Evolutionary conservation across 1,284 basidiomycete genomes (phyloP), one percentile per base, ranked within the genome.

Genomic region (Pisolithus thermaeus): DNA sequence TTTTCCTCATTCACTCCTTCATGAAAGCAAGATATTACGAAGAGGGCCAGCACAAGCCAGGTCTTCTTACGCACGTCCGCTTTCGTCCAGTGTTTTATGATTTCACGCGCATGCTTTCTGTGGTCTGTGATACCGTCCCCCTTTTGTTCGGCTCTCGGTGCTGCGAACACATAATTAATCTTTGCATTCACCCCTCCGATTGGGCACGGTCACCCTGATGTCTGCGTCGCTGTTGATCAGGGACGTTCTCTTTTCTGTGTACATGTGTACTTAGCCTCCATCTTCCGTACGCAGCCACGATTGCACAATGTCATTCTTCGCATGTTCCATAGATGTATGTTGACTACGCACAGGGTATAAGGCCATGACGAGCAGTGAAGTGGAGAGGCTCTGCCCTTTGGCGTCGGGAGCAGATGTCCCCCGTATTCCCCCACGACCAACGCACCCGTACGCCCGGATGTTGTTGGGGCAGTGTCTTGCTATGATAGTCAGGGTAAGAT

Each of bases 121-220:
- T 55, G 52, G 52, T 55, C 49, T 57, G 54, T 57, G 53, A 58
- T 61, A 63, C 45, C 22, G 12, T 14, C 12, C 43, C 36, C 18
- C 43, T 49, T 27, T 42, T 18, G 39, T 23, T 23, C 11, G 39
- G 22, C 42, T 51, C 14, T 18, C 45, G n/a, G 22, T n/a, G 39
- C 47, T 49, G 48, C 46, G 51, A 36, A 39, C 52, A 27, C 25
- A 27, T 27, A 27, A 46, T 39, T 39, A 25, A 43, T 40, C 35
- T 37, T 46, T 45, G 40, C 25, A 39, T 12, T 16, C 18, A 22
- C 35, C 35, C 20, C 22, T 9, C n/a, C 12, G n/a, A 25, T 48
- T 23, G 8, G 25, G 41, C 20, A 16, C 9, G 41, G 22, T 43
- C 5, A 25, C 23, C 25, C 16, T 27, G 23, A 28, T 30, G 14